A percentile compares a stretch with the other conserved stretches of the same genome.
Conservation (phyloP, 2,329 filamentous ascomycete genomes). For the Penicillium psychrosexuale region DNA sequence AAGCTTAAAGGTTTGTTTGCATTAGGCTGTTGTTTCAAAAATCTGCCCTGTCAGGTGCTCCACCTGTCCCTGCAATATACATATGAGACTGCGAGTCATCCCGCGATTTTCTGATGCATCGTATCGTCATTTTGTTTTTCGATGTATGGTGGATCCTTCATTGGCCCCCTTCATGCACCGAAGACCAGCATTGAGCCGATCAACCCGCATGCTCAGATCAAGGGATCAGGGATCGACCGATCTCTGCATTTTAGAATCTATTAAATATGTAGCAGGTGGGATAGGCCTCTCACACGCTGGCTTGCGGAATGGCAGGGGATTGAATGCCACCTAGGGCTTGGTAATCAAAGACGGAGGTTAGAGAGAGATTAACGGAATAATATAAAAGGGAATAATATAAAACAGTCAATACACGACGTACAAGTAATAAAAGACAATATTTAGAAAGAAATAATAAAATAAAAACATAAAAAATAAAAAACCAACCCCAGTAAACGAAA, state of each 20-base stretch:
- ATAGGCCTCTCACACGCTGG: neutral
- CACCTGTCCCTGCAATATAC: slow-evolving; percentile 22
- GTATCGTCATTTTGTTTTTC: slow-evolving; percentile 5
- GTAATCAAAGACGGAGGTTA: neutral
- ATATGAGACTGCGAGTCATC: slow-evolving; percentile 20
- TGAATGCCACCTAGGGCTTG: neutral
- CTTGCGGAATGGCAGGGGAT: neutral
- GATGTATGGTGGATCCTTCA: slow-evolving; percentile 1
- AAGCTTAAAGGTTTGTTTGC: slow-evolving; percentile 3
- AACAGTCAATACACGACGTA: neutral
- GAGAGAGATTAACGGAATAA: slow-evolving; percentile 6
- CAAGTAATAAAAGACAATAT: neutral
- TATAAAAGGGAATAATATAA: neutral
- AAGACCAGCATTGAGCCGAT: slow-evolving; percentile 23
- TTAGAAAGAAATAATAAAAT: neutral
- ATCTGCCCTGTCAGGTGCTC: slow-evolving; percentile 7
- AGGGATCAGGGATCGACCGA: slow-evolving; percentile 18
- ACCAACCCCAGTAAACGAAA: slow-evolving; percentile 18
- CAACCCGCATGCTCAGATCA: slow-evolving; percentile 20
- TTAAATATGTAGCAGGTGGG: neutral
- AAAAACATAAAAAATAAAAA: slow-evolving; percentile 12
- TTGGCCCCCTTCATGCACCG: slow-evolving; percentile 18
- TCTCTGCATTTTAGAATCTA: slow-evolving; percentile 9
- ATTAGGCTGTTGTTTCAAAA: slow-evolving; percentile 3
- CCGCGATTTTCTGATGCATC: slow-evolving; percentile 7